Percentiles rank a stretch among this genome's conserved stretches.
These are phyloP conservation scores for Dalbergia cultrata DNA, from an alignment of 306 rosid genomes.

Conservation along the genomic window DNA sequence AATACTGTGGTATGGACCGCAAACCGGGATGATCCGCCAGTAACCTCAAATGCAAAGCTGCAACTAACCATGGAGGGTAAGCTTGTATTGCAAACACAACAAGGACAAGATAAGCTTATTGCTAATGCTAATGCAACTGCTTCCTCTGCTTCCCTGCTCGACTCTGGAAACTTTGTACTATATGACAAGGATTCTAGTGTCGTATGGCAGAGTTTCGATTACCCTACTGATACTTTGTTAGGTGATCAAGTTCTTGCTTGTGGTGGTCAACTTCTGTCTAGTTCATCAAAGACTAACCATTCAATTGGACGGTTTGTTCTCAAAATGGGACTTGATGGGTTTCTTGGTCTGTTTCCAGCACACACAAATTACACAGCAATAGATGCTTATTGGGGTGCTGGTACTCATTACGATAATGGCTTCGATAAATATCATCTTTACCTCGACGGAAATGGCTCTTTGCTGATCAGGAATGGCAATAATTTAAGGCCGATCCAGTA, in stretches of 20 bases:
- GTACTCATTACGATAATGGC: not conserved
- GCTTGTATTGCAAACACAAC: constrained; percentile 1
- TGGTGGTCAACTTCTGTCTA: constrained; percentile 23
- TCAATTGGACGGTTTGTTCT: constrained; percentile 44
- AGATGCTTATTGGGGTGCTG: no score
- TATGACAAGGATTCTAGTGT: not conserved
- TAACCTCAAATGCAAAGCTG: constrained; percentile 45
- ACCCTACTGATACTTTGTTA: constrained; percentile 48
- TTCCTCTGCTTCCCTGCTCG: constrained; percentile 52
- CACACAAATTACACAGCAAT: not conserved
- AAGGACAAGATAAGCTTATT: constrained; percentile 28
- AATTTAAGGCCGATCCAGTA: not conserved
- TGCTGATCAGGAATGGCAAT: not conserved
- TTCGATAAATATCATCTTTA: not conserved
- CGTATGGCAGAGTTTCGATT: constrained; percentile 55
- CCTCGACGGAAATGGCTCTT: constrained; percentile 37
- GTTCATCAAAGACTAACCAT: constrained; percentile 14
- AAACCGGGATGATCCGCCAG: constrained; percentile 41
- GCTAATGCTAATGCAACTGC: constrained; percentile 25
- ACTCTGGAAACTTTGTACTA: constrained; percentile 54
- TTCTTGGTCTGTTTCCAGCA: constrained; percentile 45
- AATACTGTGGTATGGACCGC: constrained; percentile 50
- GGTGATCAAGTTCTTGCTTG: constrained; percentile 37
- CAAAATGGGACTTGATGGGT: constrained; percentile 44
- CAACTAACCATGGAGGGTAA: no score